Percentiles rank a stretch among this genome's conserved stretches.
Conservation (phyloP, 2,329 filamentous ascomycete species). For the Lomentospora prolificans region DNA sequence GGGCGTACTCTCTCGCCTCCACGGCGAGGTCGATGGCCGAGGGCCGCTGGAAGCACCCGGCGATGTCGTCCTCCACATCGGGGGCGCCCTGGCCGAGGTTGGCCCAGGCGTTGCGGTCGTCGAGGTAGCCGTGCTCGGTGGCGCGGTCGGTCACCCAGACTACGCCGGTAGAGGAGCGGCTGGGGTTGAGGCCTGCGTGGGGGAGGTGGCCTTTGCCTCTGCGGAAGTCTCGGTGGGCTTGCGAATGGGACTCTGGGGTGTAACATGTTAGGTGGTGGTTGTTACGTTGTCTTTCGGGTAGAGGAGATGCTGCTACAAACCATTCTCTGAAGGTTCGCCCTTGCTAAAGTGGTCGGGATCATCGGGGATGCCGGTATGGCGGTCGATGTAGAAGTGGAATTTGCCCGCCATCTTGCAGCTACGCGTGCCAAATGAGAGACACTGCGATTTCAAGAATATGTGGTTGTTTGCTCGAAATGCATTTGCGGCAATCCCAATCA, state of each 20-base stretch:
- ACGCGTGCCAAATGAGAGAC: not conserved
- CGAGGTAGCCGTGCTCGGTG: conserved; percentile 77
- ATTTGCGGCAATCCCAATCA: no score
- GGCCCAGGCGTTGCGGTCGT: conserved; percentile 76
- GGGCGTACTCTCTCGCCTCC: conserved; percentile 79
- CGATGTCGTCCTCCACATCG: conserved; percentile 87
- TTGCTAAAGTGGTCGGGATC: conserved; percentile 46
- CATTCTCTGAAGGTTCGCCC: conserved; percentile 45
- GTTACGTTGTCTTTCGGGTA: not conserved
- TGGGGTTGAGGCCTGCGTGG: conserved; percentile 83
- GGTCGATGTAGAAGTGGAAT: conserved; percentile 52
- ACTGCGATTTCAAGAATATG: no score
- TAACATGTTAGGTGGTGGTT: not conserved
- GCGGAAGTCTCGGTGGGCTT: conserved; percentile 82
- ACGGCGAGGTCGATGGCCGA: conserved; percentile 67
- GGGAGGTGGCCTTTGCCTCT: conserved; percentile 81
- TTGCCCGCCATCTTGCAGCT: not conserved
- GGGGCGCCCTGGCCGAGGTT: conserved; percentile 92
- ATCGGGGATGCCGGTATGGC: conserved; percentile 52
- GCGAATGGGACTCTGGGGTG: conserved; percentile 64
- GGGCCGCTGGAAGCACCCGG: conserved; percentile 78
- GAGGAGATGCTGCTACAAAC: conserved; percentile 26
- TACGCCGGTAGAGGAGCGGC: conserved; percentile 81
- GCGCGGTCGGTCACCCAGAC: conserved; percentile 89
- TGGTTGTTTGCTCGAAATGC: no score